Base-by-base conservation (phyloP, 2,329 filamentous ascomycete genomes). In the Teratosphaeria epicoccoides region DNA sequence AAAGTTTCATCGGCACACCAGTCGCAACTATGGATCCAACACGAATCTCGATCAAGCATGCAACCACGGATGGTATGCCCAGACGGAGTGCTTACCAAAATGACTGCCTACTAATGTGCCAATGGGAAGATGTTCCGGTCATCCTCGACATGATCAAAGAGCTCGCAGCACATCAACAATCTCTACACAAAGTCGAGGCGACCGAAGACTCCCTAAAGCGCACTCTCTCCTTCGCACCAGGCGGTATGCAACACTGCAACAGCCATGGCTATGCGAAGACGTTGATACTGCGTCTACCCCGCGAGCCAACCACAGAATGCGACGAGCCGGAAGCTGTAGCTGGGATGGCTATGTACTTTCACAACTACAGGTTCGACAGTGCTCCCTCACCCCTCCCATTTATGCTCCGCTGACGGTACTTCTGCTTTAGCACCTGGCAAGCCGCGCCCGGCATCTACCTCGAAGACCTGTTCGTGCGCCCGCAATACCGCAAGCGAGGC, bases 271-370 rank as follows among this genome's bases (percentile, higher is more conserved):
- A 84, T 25, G 86, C 89, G 17, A 85, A 88, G 55, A 91, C 87
- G 47, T 76, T 94, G 28, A 71, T 94, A 9, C 71, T 91, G 50
- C 64, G 64, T 49, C 56, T 63, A 3, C 64, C 66, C 24, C 5
- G 46, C 44, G 49, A 51, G 5, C 61, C 24, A 70, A 76, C 22
- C 70, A 74, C 10, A 68, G 72, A 5, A 69, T 73, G 10, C 65
- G 71, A 37, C 68, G 58, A 54, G 56, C 63, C 52, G 33, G 58
- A 48, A 59, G 68, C 26, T 46, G 65, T 80, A 68, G 86, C 81
- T 0, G 88, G 85, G 46, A 88, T 96, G 79, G 89, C 89, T 1
- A 71, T 96, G 40, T 96, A 89, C 73, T 97, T 95, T 69, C 89
- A 91, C 76, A 97, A 91, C 71, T 97, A 95, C 72, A 48, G 46